Evolutionary conservation across 495 filamentous ascomycete species (phyloP), one percentile per base, ranked within the genome.

Genomic region (Neurospora pannonica): DNA sequence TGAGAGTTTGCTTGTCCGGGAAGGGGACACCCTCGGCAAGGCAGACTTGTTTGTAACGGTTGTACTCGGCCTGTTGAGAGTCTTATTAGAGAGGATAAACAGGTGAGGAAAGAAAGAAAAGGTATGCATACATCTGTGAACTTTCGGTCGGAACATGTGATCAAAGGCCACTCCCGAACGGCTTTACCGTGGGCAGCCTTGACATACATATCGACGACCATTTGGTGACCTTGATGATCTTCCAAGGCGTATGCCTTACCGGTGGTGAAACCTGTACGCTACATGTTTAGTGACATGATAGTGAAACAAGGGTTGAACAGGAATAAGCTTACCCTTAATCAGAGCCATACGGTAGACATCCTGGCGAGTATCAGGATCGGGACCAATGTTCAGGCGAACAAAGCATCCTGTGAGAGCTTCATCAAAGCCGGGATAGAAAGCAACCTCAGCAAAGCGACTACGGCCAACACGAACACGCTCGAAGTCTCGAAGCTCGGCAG

Each of bases 371-470:
- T 90, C 85, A 31, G 86, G 84, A 77, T 95, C 90, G 19, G 89
- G 85, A 31, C 94, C 94, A 76, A 97, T 87, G 74, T 89, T 93
- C 79, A 97, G 88, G 71, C 96, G 92, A 36, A 88, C 90, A 81
- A 91, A 97, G 82, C 93, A 96, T 70, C 88, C 88, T 43, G 87
- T 88, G 73, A 98, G 91, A 38, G 91, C 88, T 39, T 93, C 87
- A 21, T 94, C 91, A 73, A 99, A 97, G 13, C 91, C 91, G 28
- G 96, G 96, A 75, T 93, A 93, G 84, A 96, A 97, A 84, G 93
- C 97, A 54, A 97, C 91, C 78, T 93, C 88, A 6, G 90, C 90
- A 77, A 98, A 94, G 76, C 92, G 91, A 74, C 84, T 89, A 40
- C 97, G 89, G 28, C 95, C 93, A 74, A 99, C 86, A 73, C 93